Evolutionary conservation across 2,329 filamentous ascomycete genomes (phyloP).

Genomic region (Diaporthe sp.): DNA sequence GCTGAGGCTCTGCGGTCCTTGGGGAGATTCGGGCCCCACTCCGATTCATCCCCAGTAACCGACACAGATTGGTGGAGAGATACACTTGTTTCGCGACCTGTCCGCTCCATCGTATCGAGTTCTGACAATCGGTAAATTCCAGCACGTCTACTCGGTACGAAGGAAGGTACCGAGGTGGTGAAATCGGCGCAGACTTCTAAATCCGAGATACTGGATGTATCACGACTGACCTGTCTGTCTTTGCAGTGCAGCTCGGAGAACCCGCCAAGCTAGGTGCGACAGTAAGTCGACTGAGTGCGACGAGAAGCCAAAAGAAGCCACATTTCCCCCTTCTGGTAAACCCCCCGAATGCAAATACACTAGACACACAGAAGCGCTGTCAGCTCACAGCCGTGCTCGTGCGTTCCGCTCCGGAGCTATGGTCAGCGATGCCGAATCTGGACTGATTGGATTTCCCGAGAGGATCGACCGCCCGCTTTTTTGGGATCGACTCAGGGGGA

Average conservation of each 20-base stretch:
- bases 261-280: conserved; percentile 5
- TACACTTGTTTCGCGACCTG: background rate
- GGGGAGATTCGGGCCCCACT: conserved; percentile 6
- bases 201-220: background rate
- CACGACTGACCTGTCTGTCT: background rate
- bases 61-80: conserved; percentile 29
- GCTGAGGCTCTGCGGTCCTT: conserved; percentile 29
- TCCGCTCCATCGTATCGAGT: background rate
- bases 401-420: conserved; percentile 8
- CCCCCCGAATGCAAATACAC: background rate
- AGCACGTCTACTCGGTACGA: background rate
- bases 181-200: background rate
- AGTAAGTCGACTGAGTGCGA: background rate
- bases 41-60: conserved; percentile 11
- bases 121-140: background rate
- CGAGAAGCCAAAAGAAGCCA: conserved; percentile 1
- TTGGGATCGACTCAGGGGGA: conserved; percentile 17
- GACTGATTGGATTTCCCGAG: conserved; percentile 5
- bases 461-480: conserved; percentile 23
- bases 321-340: background rate
- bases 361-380: conserved; percentile 5
- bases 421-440: conserved; percentile 25
- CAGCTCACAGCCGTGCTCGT: conserved; percentile 16
- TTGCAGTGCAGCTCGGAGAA: background rate
- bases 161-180: background rate